phyloP scores from a whole-genome alignment of 306 rosid genomes.

The Lagenaria siceraria region DNA sequence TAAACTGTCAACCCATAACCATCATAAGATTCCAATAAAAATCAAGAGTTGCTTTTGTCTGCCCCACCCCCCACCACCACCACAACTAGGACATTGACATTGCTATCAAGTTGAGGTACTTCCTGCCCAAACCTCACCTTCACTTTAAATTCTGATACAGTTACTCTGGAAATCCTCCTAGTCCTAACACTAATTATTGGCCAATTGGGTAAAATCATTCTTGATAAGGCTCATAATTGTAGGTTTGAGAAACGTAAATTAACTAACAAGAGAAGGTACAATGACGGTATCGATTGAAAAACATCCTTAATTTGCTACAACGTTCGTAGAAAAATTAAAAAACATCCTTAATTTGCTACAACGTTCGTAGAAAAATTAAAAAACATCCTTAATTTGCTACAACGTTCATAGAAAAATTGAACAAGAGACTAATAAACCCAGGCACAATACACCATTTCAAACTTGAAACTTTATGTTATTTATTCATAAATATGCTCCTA shows the following conservation, averaged over 20 bases:
- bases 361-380: not conserved
- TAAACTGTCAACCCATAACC: not conserved
- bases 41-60: not conserved
- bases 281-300: not conserved
- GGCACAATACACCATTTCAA: not conserved
- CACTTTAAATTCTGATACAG: not conserved
- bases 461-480: not conserved
- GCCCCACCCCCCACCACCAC: not conserved
- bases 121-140: not conserved
- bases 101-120: not conserved
- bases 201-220: not conserved
- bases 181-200: not conserved
- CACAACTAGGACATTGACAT: not conserved
- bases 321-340: not conserved
- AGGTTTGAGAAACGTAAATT: not conserved
- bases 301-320: not conserved
- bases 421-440: not conserved
- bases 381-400: not conserved
- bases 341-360: not conserved
- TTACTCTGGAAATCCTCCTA: not conserved
- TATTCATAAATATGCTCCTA: not conserved
- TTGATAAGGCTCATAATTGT: not conserved
- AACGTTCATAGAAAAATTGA: not conserved
- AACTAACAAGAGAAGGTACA: not conserved
- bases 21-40: not conserved